A percentile compares a stretch with the other conserved stretches of the same genome.
These are phyloP conservation scores for Cystofilobasidium capitatum DNA, from an alignment of 768 basidiomycete genomes.

Conservation along the genomic window DNA sequence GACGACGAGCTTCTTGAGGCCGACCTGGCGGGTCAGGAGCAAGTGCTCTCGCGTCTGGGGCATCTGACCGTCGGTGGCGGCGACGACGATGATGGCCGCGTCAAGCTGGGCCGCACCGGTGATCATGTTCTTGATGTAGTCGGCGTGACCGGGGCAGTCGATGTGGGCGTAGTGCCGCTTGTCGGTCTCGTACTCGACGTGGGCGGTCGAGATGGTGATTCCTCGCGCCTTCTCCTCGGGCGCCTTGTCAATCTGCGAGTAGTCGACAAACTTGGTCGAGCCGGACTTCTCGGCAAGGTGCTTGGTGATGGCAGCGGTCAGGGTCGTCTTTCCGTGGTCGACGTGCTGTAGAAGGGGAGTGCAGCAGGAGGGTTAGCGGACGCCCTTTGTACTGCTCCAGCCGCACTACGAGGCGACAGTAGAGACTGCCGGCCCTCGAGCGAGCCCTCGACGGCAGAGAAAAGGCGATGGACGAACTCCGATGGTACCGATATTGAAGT, in stretches of 20 bases:
- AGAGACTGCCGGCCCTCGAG: no score
- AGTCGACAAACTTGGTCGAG: constrained; percentile 68
- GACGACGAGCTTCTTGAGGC: constrained; percentile 92
- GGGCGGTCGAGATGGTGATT: constrained; percentile 97
- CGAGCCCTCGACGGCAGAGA: not conserved
- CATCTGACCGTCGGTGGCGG: constrained; percentile 99
- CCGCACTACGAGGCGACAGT: no score
- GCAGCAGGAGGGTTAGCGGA: not conserved
- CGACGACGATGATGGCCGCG: constrained; percentile 57
- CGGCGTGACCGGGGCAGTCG: constrained; percentile 79
- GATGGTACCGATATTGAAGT: constrained; percentile 44
- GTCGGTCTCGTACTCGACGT: constrained; percentile 94
- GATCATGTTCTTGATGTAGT: constrained; percentile 79
- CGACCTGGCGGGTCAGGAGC: constrained; percentile 93
- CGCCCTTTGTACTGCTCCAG: no score
- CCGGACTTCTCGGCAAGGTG: constrained; percentile 69
- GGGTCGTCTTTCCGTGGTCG: constrained; percentile 42
- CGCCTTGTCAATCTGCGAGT: constrained; percentile 95
- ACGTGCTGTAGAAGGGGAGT: constrained; percentile 37
- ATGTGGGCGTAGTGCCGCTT: constrained; percentile 92
- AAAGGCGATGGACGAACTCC: constrained; percentile 32
- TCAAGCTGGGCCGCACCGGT: constrained; percentile 99
- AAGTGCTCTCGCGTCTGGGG: constrained; percentile 98
- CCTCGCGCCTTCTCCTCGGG: constrained; percentile 99
- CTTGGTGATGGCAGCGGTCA: constrained; percentile 56